These are phyloP conservation scores for Ophioceras dolichostomum DNA, from an alignment of 2,329 filamentous ascomycete species.

Conservation along the genomic window DNA sequence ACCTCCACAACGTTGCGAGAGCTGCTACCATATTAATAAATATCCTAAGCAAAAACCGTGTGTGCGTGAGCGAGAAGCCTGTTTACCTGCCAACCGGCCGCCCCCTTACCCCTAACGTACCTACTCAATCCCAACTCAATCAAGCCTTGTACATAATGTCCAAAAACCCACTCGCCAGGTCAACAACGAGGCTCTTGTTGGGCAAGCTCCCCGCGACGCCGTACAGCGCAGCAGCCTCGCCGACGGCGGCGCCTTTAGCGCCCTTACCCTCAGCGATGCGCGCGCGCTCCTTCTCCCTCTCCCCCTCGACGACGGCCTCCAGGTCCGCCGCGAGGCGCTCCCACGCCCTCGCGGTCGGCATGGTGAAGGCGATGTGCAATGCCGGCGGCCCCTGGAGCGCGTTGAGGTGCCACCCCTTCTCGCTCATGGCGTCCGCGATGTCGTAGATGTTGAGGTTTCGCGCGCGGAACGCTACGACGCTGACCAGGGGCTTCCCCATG, in stretches of 20 bases:
- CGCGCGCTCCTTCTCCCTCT: slow-evolving; percentile 71
- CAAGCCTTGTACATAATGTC: slow-evolving; percentile 86
- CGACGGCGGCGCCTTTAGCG: slow-evolving; percentile 52
- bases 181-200: slow-evolving; percentile 89
- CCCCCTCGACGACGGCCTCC: slow-evolving; percentile 52
- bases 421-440: slow-evolving; percentile 76
- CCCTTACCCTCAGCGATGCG: slow-evolving; percentile 57
- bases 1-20: too few species aligned
- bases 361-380: slow-evolving; percentile 86
- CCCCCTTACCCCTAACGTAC: too few species aligned
- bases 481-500: slow-evolving; percentile 76
- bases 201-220: slow-evolving; percentile 90
- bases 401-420: slow-evolving; percentile 89
- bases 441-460: slow-evolving; percentile 86
- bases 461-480: slow-evolving; percentile 80
- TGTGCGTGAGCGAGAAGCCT: too few species aligned
- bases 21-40: too few species aligned
- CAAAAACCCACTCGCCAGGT: slow-evolving; percentile 81
- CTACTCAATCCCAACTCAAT: slow-evolving; percentile 8
- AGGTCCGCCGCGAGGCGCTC: slow-evolving; percentile 68
- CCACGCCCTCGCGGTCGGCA: slow-evolving; percentile 71
- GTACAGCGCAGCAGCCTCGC: slow-evolving; percentile 80
- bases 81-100: too few species aligned
- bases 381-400: slow-evolving; percentile 84
- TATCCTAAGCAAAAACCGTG: too few species aligned